Percentiles rank a stretch among this genome's conserved stretches.
phyloP scores from a whole-genome alignment of 495 filamentous ascomycete species.

The Aspergillus kassunensis region DNA sequence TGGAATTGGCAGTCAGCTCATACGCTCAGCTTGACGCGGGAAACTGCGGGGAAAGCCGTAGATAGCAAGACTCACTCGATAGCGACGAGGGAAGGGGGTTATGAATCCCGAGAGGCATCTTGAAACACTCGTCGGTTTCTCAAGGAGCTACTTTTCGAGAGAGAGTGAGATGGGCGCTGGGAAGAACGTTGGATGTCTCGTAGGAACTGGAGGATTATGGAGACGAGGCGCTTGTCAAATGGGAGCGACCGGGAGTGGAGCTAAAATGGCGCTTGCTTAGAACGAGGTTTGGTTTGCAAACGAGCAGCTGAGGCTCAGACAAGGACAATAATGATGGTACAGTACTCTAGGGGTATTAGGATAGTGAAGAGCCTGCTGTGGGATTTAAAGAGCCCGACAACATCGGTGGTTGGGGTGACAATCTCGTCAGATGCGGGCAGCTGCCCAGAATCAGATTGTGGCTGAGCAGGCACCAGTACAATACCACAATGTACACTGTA shows the following conservation, averaged over 20 bases:
- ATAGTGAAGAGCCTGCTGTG: neutral
- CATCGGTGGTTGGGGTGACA: too few relatives aligned
- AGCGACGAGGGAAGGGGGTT: constrained; percentile 67
- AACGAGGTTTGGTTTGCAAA: constrained; percentile 14
- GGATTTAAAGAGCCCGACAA: too few relatives aligned
- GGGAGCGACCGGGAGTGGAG: constrained; percentile 34
- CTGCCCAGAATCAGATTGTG: constrained; percentile 3
- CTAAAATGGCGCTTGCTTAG: too few relatives aligned
- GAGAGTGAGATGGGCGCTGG: neutral
- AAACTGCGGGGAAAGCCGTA: constrained; percentile 38
- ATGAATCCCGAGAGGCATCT: constrained; percentile 61
- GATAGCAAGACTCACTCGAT: constrained; percentile 46
- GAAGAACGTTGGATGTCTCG: constrained; percentile 14
- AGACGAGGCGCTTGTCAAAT: constrained; percentile 26
- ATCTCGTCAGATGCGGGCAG: neutral
- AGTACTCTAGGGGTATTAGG: neutral
- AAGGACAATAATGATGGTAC: neutral
- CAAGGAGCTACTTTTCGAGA: neutral
- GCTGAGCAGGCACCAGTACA: too few relatives aligned
- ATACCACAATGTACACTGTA: too few relatives aligned
- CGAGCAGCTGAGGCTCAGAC: neutral
- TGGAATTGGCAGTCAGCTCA: constrained; percentile 24
- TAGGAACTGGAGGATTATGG: constrained; percentile 18
- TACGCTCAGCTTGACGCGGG: constrained; percentile 3
- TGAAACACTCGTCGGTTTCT: constrained; percentile 20